phyloP scores from a whole-genome alignment of 1,284 basidiomycete species.

The Agaricales sp. region DNA sequence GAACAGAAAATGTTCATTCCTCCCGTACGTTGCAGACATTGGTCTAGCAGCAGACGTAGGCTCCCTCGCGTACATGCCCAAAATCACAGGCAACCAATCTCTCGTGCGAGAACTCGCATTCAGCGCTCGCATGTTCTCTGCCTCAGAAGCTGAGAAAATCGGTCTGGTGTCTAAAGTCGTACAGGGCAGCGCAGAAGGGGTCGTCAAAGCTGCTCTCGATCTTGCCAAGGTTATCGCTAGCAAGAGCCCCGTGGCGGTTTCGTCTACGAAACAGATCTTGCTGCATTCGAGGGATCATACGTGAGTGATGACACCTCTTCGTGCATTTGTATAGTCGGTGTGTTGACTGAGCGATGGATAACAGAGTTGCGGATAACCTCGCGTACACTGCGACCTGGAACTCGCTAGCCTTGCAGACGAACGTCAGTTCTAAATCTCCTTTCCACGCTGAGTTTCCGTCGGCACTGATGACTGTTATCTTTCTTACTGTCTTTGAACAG shows the following conservation, averaged over 20 bases:
- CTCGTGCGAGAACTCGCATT: conserved; percentile 75
- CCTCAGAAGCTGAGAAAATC: conserved; percentile 59
- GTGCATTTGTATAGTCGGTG: neutral
- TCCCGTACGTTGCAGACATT: conserved; percentile 50
- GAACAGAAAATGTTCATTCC: neutral
- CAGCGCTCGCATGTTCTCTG: conserved; percentile 65
- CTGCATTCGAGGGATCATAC: conserved; percentile 70
- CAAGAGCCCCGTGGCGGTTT: conserved; percentile 79
- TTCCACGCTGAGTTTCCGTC: neutral
- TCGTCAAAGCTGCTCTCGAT: conserved; percentile 50
- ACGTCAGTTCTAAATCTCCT: conserved; percentile 30
- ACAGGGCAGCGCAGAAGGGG: conserved; percentile 49
- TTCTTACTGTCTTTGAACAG: neutral
- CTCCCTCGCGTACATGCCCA: conserved; percentile 78
- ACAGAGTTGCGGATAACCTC: conserved; percentile 69
- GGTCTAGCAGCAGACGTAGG: conserved; percentile 90
- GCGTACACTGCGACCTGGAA: conserved; percentile 79
- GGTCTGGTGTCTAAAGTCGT: conserved; percentile 77
- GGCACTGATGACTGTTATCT: neutral
- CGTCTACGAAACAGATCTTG: conserved; percentile 74
- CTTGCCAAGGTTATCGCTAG: conserved; percentile 59
- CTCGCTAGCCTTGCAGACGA: conserved; percentile 56
- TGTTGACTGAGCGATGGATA: neutral
- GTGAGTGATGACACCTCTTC: conserved; percentile 25
- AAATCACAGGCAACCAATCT: conserved; percentile 73